Base-by-base conservation (phyloP, 306 rosid genomes). In the Luffa acutangula region DNA sequence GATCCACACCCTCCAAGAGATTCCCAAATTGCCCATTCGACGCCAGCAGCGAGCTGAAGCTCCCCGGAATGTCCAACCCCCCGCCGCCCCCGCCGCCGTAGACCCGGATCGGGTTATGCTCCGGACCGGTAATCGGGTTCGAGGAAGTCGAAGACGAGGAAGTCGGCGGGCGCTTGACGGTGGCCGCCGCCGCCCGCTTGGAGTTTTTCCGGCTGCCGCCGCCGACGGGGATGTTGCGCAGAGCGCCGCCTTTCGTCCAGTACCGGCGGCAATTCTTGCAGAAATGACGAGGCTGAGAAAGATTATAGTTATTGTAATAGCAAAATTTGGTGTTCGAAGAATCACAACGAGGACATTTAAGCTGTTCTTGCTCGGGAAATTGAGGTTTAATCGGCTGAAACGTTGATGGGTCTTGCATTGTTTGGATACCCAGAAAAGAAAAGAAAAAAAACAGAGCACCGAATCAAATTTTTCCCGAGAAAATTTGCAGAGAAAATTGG, bases 261-360 rank as follows among this genome's bases (percentile, higher is more conserved):
- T 93, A 93, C 81, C 98, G 80, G 79, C 85, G 83, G 82, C 98
- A 93, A 69, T 88, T 93, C 89, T 93, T 93, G 87, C 98, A 93
- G n/a, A 91, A 93, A 82, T 93, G 93, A 67, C 98, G 98, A 0
- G 98, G 98, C 96, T 93, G 98, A 1, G 97, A 91, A 80, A 93
- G 98, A 63, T 93, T 93, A 85, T 93, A 93, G 88, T 93, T 93
- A 87, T 93, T 93, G 93, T 89, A 93, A 92, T 93, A 93, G 85
- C 98, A 93, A 85, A 93, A 91, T 78, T 93, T 93, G 76, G 98
- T 93, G 93, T 93, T 91, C 17, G 85, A 7, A 45, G 98, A 93
- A 1, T 92, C 98, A 66, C 98, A 93, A 11, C 98, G 90, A 5
- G 98, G 98, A 51, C 98, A 93, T 70, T 91, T 91, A 7, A 91